Percentiles rank a stretch among this genome's conserved stretches.
Conservation (phyloP, 441 rosid species). For the Jatropha multifida region DNA sequence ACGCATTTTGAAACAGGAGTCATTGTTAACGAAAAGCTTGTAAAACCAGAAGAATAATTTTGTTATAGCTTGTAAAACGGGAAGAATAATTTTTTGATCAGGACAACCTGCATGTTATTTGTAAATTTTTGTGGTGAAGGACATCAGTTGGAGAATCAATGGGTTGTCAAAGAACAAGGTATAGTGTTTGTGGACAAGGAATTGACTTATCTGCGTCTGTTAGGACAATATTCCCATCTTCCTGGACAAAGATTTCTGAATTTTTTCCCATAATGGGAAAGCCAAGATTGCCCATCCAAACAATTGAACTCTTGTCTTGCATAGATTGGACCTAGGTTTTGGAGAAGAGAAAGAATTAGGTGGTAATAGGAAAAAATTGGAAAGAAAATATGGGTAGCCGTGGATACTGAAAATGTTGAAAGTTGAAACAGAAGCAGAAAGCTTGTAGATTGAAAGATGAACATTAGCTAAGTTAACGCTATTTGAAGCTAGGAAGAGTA, state of each 20-base stretch:
- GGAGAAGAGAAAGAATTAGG: background rate
- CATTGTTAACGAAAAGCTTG: background rate
- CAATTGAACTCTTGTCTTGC: background rate
- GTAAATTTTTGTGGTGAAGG: background rate
- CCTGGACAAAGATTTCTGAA: background rate
- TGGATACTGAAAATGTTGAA: no score
- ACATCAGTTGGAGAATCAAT: background rate
- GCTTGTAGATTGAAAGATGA: no score
- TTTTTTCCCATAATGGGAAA: background rate
- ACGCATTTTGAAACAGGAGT: background rate
- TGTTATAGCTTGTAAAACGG: background rate
- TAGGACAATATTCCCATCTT: background rate
- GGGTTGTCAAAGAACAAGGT: background rate
- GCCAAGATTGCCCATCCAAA: conserved; percentile 5
- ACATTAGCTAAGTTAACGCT: no score
- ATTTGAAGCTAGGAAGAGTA: no score
- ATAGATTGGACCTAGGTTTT: no score
- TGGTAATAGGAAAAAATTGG: background rate
- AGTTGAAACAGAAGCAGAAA: no score
- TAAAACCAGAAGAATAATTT: no score
- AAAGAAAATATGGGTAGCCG: background rate
- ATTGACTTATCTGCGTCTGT: background rate
- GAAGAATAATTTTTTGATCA: background rate
- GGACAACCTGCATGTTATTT: background rate
- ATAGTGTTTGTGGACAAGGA: background rate